A percentile compares a stretch with the other conserved stretches of the same genome.
phyloP scores from a whole-genome alignment of 768 basidiomycete species.

The Tulasnella sp. region DNA sequence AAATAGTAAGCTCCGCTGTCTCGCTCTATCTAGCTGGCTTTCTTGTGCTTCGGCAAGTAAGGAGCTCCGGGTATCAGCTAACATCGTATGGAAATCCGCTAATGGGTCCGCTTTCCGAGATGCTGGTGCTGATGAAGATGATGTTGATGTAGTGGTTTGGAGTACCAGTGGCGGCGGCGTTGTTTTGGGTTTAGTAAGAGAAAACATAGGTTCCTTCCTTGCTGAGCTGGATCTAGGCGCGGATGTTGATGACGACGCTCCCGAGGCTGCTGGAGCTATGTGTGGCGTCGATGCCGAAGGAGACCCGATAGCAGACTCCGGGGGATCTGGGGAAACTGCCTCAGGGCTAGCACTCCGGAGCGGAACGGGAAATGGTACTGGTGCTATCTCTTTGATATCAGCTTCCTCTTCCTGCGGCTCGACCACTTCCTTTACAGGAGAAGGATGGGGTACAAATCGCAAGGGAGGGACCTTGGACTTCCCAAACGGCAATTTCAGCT shows the following conservation, averaged over 20 bases:
- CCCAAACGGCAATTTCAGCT: background rate
- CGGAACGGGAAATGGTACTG: slow-evolving; percentile 24
- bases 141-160: slow-evolving; percentile 7
- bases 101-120: background rate
- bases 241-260: background rate
- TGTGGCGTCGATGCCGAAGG: background rate
- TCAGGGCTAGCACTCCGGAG: background rate
- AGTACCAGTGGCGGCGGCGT: slow-evolving; percentile 1
- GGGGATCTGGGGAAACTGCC: background rate
- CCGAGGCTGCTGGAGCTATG: background rate
- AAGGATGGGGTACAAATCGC: background rate
- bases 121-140: background rate
- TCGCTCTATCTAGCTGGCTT: slow-evolving; percentile 46
- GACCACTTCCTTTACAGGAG: background rate
- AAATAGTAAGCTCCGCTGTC: slow-evolving; percentile 36
- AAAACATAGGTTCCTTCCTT: slow-evolving; percentile 36
- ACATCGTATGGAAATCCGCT: background rate
- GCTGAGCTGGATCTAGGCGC: slow-evolving; percentile 41
- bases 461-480: background rate
- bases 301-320: background rate
- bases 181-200: background rate
- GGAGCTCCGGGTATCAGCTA: background rate
- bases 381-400: background rate
- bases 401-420: background rate
- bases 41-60: slow-evolving; percentile 6